These are phyloP conservation scores for Scortechinia acanthostroma DNA, from an alignment of 2,329 filamentous ascomycete genomes.

Conservation along the genomic window DNA sequence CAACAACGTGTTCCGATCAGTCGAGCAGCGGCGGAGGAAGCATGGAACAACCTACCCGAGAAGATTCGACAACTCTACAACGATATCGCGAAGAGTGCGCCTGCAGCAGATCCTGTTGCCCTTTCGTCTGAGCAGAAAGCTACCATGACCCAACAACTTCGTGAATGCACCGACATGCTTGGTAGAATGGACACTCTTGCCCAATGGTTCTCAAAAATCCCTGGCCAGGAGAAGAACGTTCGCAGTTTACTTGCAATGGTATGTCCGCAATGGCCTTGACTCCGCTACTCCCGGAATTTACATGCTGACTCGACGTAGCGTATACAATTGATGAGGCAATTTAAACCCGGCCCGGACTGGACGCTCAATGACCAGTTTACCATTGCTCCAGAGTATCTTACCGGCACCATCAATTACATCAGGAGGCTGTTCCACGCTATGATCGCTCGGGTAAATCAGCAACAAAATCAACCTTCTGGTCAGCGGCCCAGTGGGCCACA, in stretches of 20 bases:
- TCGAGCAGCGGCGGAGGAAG: constrained; percentile 22
- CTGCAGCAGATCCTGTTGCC: constrained; percentile 16
- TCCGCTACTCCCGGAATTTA: not conserved
- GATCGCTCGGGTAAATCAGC: constrained; percentile 15
- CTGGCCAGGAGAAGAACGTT: constrained; percentile 26
- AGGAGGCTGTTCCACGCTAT: constrained; percentile 2
- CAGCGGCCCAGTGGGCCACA: not conserved
- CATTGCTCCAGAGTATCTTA: constrained; percentile 25
- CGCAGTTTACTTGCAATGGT: constrained; percentile 22
- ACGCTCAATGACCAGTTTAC: constrained; percentile 29
- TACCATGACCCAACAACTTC: constrained; percentile 25
- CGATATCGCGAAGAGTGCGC: constrained; percentile 21
- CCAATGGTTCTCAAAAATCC: constrained; percentile 23
- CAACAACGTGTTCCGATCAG: constrained; percentile 13
- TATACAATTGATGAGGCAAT: constrained; percentile 33
- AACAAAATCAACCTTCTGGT: constrained; percentile 4
- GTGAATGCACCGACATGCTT: constrained; percentile 27
- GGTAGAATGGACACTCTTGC: constrained; percentile 26
- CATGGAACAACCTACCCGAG: constrained; percentile 24
- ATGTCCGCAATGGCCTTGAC: not conserved
- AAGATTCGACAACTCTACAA: constrained; percentile 24
- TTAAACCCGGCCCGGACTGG: constrained; percentile 26
- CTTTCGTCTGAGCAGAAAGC: constrained; percentile 26
- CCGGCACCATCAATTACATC: not conserved
- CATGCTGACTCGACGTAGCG: constrained; percentile 17